Evolutionary conservation across 75 land plant genomes (phyloP).

Genomic region (Larix kaempferi): DNA sequence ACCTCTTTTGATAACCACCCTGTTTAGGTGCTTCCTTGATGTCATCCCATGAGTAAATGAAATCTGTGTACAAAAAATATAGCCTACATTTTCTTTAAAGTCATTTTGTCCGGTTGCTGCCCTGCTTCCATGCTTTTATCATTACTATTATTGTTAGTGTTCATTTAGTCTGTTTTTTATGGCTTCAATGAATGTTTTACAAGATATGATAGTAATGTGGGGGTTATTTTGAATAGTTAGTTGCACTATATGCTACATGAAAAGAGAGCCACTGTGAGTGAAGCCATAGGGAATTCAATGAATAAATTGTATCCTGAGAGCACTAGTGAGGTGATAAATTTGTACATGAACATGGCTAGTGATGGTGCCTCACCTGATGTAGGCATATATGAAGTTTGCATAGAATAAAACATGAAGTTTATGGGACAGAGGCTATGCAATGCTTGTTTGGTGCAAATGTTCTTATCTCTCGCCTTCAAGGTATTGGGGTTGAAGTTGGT

Average conservation of each 20-base stretch:
- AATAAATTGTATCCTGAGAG: constrained; percentile 31
- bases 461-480: constrained; percentile 80
- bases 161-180: too few species aligned
- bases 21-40: too few species aligned
- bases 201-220: too few species aligned
- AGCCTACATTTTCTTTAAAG: too few species aligned
- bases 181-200: too few species aligned
- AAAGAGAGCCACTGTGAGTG: constrained; percentile 69
- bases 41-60: too few species aligned
- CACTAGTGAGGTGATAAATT: constrained; percentile 2
- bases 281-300: constrained; percentile 15
- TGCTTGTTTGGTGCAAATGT: constrained; percentile 73
- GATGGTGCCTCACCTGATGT: constrained; percentile 84
- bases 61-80: too few species aligned
- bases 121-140: too few species aligned
- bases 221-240: constrained; percentile 21
- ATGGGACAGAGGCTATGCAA: constrained; percentile 90
- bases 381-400: too few species aligned
- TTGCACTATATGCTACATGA: constrained; percentile 89
- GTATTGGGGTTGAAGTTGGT: constrained; percentile 92
- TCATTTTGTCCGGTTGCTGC: too few species aligned
- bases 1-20: too few species aligned
- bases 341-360: constrained; percentile 8
- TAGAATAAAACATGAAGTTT: constrained; percentile 89
- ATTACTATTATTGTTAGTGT: too few species aligned